A percentile compares a stretch with the other conserved stretches of the same genome.
phyloP scores from a whole-genome alignment of 345 rosid genomes.

The Pseudoturritis turrita region DNA sequence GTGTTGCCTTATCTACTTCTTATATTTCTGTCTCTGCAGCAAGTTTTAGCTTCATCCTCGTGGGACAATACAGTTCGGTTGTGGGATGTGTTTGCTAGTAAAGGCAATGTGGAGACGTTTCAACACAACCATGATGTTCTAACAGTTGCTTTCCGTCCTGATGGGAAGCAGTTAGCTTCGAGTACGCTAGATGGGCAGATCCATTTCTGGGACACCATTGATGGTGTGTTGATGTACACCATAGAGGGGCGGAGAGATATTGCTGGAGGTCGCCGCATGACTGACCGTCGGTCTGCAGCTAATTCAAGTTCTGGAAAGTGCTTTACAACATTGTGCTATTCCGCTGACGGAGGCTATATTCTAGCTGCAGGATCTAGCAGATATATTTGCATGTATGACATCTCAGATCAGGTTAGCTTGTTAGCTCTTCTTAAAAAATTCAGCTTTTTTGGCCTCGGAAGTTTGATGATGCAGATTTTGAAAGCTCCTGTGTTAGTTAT shows the following conservation, averaged over 20 bases:
- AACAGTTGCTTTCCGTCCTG: slow-evolving; percentile 85
- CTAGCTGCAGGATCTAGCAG: slow-evolving; percentile 96
- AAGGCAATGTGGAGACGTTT: slow-evolving; percentile 83
- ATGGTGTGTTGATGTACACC: slow-evolving; percentile 83
- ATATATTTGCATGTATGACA: slow-evolving; percentile 94
- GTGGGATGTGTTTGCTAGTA: slow-evolving; percentile 95
- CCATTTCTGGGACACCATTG: slow-evolving; percentile 94
- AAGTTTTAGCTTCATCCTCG: slow-evolving; percentile 81
- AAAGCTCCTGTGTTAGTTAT: slow-evolving; percentile 1
- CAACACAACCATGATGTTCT: slow-evolving; percentile 89
- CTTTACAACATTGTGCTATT: slow-evolving; percentile 84
- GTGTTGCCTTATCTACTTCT: background rate
- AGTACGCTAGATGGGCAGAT: slow-evolving; percentile 94
- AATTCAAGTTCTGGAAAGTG: slow-evolving; percentile 94
- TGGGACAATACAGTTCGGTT: slow-evolving; percentile 93
- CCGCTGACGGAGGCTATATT: slow-evolving; percentile 94
- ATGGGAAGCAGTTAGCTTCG: slow-evolving; percentile 88
- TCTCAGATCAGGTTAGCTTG: slow-evolving; percentile 82
- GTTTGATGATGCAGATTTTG: slow-evolving; percentile 12
- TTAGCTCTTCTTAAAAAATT: background rate
- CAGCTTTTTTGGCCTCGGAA: background rate
- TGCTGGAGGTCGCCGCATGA: slow-evolving; percentile 87
- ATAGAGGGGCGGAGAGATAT: slow-evolving; percentile 97
- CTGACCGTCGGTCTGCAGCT: slow-evolving; percentile 90
- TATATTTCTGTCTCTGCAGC: slow-evolving; percentile 19